Conservation (phyloP, 2,329 filamentous ascomycete species). For the Diaporthe citri region DNA sequence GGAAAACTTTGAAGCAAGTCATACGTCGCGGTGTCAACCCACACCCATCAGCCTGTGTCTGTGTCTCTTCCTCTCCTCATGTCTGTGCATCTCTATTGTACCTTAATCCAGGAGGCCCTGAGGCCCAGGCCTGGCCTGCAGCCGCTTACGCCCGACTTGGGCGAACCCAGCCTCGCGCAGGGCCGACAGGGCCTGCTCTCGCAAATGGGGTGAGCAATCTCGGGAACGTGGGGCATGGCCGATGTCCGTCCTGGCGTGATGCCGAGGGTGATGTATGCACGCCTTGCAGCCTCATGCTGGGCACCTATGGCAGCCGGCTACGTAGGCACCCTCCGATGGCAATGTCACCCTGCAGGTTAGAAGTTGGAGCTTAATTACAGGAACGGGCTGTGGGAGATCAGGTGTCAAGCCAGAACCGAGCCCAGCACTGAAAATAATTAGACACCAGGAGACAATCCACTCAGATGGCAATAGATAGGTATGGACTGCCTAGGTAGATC, state of each 20-base stretch:
- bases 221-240: constrained; percentile 24
- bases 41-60: background rate
- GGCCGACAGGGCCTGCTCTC: background rate
- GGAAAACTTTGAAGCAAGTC: constrained; percentile 30
- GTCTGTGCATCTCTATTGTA: background rate
- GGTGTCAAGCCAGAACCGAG: background rate
- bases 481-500: no score
- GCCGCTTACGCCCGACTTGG: background rate
- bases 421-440: background rate
- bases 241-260: constrained; percentile 23
- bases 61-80: background rate
- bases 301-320: background rate
- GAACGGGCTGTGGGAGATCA: background rate
- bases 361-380: background rate
- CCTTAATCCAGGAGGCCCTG: no score
- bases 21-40: constrained; percentile 29
- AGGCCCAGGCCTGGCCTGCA: constrained; percentile 6
- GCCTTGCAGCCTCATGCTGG: constrained; percentile 6
- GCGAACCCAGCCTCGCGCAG: background rate
- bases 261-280: constrained; percentile 16
- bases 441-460: no score
- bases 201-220: constrained; percentile 27
- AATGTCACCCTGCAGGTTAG: background rate
- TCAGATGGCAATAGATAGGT: no score
- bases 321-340: background rate